Evolutionary conservation across 1,284 basidiomycete genomes (phyloP).

Genomic region (Abortiporus biennis): DNA sequence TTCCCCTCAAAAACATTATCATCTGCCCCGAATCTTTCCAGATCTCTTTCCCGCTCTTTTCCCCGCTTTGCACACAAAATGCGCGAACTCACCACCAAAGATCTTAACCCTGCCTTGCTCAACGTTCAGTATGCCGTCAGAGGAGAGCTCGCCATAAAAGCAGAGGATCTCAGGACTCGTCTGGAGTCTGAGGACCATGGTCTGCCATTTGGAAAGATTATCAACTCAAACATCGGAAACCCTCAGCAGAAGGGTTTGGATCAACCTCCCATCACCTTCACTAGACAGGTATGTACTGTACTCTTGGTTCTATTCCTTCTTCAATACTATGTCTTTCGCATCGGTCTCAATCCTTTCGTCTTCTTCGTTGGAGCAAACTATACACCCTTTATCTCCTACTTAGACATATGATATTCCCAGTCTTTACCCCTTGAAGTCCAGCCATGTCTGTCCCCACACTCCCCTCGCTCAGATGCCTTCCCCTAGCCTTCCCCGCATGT

Average conservation of each 20-base stretch:
- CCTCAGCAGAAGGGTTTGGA: slow-evolving; percentile 94
- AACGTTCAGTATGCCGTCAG: slow-evolving; percentile 96
- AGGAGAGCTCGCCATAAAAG: slow-evolving; percentile 93
- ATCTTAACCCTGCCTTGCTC: slow-evolving; percentile 80
- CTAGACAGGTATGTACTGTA: slow-evolving; percentile 69
- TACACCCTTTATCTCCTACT: too few species aligned
- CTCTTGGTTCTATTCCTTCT: slow-evolving; percentile 1
- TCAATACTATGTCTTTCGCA: not conserved
- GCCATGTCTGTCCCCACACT: too few species aligned
- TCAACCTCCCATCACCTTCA: slow-evolving; percentile 91
- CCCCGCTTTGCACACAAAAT: slow-evolving; percentile 25
- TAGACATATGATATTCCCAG: too few species aligned
- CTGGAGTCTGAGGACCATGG: slow-evolving; percentile 53
- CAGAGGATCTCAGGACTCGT: slow-evolving; percentile 74
- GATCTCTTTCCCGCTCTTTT: not conserved
- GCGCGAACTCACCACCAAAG: slow-evolving; percentile 53
- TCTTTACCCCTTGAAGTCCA: too few species aligned
- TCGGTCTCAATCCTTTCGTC: not conserved
- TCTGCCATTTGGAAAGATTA: slow-evolving; percentile 86
- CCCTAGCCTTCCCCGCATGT: too few species aligned
- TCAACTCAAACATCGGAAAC: slow-evolving; percentile 97
- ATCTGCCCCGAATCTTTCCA: too few species aligned
- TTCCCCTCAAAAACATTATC: too few species aligned
- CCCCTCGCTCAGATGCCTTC: too few species aligned
- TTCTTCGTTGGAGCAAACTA: too few species aligned